Base-by-base conservation (phyloP, 306 rosid genomes). In the Medicago arabica region DNA sequence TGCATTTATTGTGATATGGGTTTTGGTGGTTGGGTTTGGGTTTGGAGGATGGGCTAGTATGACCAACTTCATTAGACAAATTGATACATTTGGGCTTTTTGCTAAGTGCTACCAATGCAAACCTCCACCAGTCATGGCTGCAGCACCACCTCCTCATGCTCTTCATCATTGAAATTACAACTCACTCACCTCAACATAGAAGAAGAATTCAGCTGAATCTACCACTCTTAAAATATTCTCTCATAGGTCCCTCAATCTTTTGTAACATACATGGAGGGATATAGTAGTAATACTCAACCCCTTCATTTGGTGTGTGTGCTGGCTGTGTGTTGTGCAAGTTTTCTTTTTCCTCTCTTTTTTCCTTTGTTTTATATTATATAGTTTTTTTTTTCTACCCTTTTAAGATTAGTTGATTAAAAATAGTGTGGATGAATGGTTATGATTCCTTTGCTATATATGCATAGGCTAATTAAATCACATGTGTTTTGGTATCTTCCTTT, bases 11-110 rank as follows among this genome's bases (percentile, higher is more conserved):
- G 97, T 92, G 61, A 82, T 82, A 50, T 96, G 99, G 99, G 87
- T 90, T 71, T 47, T 89, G 2, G 91, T 92, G 69, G 83, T 96
- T 44, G 99, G 99, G 28, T 96, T 96, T 51, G 99, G 98, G 82
- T 92, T 96, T 69, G 99, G 99, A 41, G 99, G 99, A 80, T 96
- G 97, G 97, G 99, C 99, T 51, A 96, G 99, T 80, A 18, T 96
- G 87, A 78, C 97, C 75, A 96, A 92, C 78, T 90, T 96, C 66
- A 78, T 96, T 7, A 82, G 36, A 68, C 99, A 96, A 80, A 86
- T 96, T 53, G 87, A 92, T 85, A 69, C 93, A 2, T 96, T 96
- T 72, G 98, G 98, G 76, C 93, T 94, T 43, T 94, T 94, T 70
- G 97, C 98, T 19, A 91, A 90, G 82, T 94, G 99, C 92, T 96